Evolutionary conservation across 176 grass and related monocot genomes (phyloP).

Genomic region (Carex kokanica): DNA sequence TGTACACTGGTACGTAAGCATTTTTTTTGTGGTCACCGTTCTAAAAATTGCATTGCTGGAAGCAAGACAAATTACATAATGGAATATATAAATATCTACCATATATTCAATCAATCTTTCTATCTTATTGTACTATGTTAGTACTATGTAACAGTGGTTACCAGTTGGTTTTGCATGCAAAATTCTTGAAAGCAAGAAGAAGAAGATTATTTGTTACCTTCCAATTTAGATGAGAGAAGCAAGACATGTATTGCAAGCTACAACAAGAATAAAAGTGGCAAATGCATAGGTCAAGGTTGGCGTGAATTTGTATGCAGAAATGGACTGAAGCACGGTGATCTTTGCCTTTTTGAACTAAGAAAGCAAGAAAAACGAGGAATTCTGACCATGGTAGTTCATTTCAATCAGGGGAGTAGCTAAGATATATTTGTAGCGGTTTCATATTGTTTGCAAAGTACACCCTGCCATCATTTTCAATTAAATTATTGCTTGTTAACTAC

Average conservation of each 20-base stretch:
- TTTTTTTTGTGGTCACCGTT: neutral
- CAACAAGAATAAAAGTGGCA: neutral
- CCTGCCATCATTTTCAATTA: no score
- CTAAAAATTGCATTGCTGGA: neutral
- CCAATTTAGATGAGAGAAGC: neutral
- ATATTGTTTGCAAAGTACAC: neutral
- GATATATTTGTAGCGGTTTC: neutral
- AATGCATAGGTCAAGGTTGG: slow-evolving; percentile 4
- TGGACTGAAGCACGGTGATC: slow-evolving; percentile 13
- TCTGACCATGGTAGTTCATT: slow-evolving; percentile 11
- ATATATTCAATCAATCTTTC: neutral
- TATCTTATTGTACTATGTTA: neutral
- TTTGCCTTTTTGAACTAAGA: slow-evolving; percentile 43
- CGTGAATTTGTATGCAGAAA: slow-evolving; percentile 13
- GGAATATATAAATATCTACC: no score
- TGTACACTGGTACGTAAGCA: neutral
- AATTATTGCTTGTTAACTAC: neutral
- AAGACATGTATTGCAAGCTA: slow-evolving; percentile 18
- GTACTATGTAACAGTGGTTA: slow-evolving; percentile 17
- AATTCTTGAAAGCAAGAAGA: slow-evolving; percentile 1
- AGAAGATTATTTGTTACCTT: neutral
- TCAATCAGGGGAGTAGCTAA: neutral
- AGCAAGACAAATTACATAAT: neutral
- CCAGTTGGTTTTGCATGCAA: slow-evolving; percentile 20
- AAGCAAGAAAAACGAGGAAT: neutral